Evolutionary conservation across 116 monocot species (phyloP), one percentile per base, ranked within the genome.

Genomic region (Dioscorea cayenensis): DNA sequence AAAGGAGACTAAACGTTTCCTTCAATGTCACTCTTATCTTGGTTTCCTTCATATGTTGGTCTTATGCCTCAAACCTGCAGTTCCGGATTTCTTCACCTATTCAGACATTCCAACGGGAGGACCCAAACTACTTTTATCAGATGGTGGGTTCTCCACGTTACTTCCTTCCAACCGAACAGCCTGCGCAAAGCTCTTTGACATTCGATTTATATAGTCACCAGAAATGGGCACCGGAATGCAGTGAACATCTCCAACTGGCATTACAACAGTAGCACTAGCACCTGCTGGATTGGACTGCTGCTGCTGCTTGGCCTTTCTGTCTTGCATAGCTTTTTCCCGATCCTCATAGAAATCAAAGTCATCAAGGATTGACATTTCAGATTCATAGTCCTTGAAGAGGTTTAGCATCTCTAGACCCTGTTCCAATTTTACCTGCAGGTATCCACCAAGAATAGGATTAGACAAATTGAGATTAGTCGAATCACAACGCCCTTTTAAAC

Each of bases 331-430:
- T 68, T 86, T 92, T 79, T 96, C 78, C 23, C 96, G 74, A 48
- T 90, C 86, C 74, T 96, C 96, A 14, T 92, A 96, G 70, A 92
- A 96, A 14, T 77, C 79, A 17, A 96, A 96, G 64, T 92, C 96
- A 66, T 96, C 90, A 17, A 96, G 90, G 23, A 96, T 84, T 14
- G 87, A 90, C 66, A 75, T 63, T 12, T 86, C 83, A 20, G 78
- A 71, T 71, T 96, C 88, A 69, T 96, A 73, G 12, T 80, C 83
- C 70, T 90, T 92, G 64, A 96, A 90, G 63, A 92, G 78, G 52
- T 69, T 78, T 66, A 96, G 79, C 86, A 96, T 92, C 76, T 96
- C 92, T 58, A 88, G 50, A 22, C 90, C 96, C 61, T 90, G 96
- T 36, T 96, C 88, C 71, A 96, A 68, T 66, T 88, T 90, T 65